Conservation (phyloP, 139 green algal species). For the Chlamydomonas sphaeroides region DNA sequence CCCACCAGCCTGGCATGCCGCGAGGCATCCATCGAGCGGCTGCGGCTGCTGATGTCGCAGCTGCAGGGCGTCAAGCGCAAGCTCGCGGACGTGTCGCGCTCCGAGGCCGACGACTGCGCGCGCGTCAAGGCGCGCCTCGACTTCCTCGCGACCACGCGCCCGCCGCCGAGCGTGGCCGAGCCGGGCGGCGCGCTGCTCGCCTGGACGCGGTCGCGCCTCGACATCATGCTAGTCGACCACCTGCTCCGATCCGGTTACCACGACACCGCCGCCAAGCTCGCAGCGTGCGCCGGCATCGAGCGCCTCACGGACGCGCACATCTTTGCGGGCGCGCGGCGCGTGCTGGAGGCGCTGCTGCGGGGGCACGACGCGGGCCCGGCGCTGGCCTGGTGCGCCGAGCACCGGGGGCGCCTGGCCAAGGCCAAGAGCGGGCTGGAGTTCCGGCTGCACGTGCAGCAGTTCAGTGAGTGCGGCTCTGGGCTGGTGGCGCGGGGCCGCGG, state of each 20-base stretch:
- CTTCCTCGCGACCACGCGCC: conserved; percentile 54
- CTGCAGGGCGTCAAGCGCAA: conserved; percentile 83
- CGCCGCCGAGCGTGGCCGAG: conserved; percentile 20
- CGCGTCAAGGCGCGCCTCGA: conserved; percentile 72
- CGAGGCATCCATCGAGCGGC: conserved; percentile 24
- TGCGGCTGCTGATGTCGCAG: conserved; percentile 57
- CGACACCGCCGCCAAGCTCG: conserved; percentile 42
- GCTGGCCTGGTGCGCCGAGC: conserved; percentile 81
- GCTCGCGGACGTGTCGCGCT: conserved; percentile 64
- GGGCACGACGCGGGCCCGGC: conserved; percentile 73
- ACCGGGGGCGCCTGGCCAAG: conserved; percentile 79
- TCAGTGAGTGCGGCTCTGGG: too few relatives aligned
- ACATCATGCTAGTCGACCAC: conserved; percentile 83
- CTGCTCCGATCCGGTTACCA: conserved; percentile 80
- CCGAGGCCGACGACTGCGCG: conserved; percentile 69
- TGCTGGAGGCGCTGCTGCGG: conserved; percentile 70
- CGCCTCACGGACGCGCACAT: conserved; percentile 83
- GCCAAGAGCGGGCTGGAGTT: conserved; percentile 90
- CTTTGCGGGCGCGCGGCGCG: conserved; percentile 69
- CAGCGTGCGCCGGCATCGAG: conserved; percentile 44
- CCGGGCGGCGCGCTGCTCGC: conserved; percentile 36
- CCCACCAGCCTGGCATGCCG: background rate
- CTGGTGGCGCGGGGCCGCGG: too few relatives aligned
- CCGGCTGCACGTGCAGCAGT: conserved; percentile 86
- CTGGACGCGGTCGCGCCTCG: conserved; percentile 78